Base-by-base conservation (phyloP, 176 grass and related monocot genomes). In the Aegilops longissima region DNA sequence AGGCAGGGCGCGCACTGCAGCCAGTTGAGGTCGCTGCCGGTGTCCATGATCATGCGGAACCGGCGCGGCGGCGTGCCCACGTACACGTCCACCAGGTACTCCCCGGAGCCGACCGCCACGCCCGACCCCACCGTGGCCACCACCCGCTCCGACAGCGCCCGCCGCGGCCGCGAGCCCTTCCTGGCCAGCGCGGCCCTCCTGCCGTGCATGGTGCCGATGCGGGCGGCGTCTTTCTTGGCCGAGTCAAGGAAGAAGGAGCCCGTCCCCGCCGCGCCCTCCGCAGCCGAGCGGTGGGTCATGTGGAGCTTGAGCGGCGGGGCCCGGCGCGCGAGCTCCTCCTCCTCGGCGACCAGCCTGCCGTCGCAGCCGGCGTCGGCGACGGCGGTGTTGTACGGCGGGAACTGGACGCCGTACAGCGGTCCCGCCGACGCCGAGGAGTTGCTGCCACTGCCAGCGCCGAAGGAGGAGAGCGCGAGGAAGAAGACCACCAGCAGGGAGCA, bases 31-130 rank as follows among this genome's bases (percentile, higher is more conserved):
- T 99, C 97, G 85, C 97, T 99, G 24, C 97, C 97, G 11, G 97
- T 99, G 90, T 96, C 97, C 70, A 99, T 93, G 78, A 99, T 99
- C 86, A 99, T 73, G 18, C 66, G 93, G 90, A 96, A 99, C 56
- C 87, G 92, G 44, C 73, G 97, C 54, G 92, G 85, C 80, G 97
- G 97, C 16, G 94, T 99, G 74, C 97, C 97, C 5, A 99, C 82
- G 90, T 93, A 99, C 8, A 92, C 89, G 17, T 99, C 97, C 65
- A 99, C 92, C 3, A 99, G 76, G 82, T 99, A 96, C 94, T 99
- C 97, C 2, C 94, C 97, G 0, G 94, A 96, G 5, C 94, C 97
- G 1, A 99, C 77, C 3, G 92, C 73, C 58, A 94, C 92, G 18
- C 97, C 97, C 5, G 97, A 99, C 91, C 87, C 90, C 35, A 99